A percentile compares a stretch with the other conserved stretches of the same genome.
These are phyloP conservation scores for Plasmodiophora brassicae DNA, from an alignment of 208 protist species.

Conservation along the genomic window DNA sequence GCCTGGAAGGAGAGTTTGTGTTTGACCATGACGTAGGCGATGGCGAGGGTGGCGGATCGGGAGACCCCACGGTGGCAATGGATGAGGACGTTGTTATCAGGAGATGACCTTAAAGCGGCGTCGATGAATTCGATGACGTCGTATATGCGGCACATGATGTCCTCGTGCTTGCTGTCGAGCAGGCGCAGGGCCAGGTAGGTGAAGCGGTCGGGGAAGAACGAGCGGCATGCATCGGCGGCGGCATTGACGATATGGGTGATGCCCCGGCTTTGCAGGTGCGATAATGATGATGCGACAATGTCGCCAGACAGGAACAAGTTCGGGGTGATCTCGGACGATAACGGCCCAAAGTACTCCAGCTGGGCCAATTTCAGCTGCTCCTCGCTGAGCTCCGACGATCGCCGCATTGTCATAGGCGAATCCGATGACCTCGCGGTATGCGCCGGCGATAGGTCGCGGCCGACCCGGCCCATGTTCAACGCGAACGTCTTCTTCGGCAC, in stretches of 20 bases:
- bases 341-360: neutral
- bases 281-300: neutral
- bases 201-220: constrained; percentile 6
- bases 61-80: constrained; percentile 64
- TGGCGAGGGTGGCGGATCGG: constrained; percentile 53
- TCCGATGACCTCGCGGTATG: neutral
- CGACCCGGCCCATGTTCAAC: neutral
- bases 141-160: constrained; percentile 14
- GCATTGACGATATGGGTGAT: constrained; percentile 35
- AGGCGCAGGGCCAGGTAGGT: neutral
- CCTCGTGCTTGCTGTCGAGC: neutral
- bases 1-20: constrained; percentile 47
- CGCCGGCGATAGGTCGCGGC: neutral
- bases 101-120: neutral
- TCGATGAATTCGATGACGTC: constrained; percentile 36
- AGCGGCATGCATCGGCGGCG: neutral
- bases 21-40: constrained; percentile 63
- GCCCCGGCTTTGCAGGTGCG: neutral
- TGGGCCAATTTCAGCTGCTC: constrained; percentile 13
- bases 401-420: no score
- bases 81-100: constrained; percentile 49
- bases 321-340: neutral
- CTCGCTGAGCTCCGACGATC: no score
- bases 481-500: neutral
- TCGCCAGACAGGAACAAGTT: constrained; percentile 6